phyloP scores from a whole-genome alignment of 768 basidiomycete species.

The Cyclocybe cylindracea region DNA sequence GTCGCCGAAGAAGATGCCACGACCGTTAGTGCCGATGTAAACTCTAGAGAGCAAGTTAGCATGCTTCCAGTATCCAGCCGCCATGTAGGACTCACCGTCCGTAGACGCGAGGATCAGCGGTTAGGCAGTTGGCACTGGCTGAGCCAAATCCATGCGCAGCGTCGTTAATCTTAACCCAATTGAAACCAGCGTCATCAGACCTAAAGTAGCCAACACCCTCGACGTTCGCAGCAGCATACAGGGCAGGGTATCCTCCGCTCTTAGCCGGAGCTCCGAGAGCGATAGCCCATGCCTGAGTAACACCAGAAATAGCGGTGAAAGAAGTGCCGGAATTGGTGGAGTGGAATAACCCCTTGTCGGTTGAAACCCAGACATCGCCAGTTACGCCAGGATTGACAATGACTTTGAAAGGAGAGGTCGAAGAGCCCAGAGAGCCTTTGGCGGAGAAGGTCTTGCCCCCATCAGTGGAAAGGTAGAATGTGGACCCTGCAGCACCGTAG shows the following conservation, averaged over 20 bases:
- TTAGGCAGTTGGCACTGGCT: conserved; percentile 43
- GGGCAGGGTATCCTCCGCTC: conserved; percentile 50
- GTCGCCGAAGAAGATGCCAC: conserved; percentile 58
- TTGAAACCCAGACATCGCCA: conserved; percentile 67
- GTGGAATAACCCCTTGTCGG: conserved; percentile 58
- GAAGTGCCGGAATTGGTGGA: conserved; percentile 51
- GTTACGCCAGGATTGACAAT: conserved; percentile 53
- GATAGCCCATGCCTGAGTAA: conserved; percentile 57
- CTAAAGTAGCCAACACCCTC: conserved; percentile 53
- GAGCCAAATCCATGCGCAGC: conserved; percentile 58
- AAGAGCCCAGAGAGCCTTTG: conserved; percentile 45
- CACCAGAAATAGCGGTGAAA: conserved; percentile 47
- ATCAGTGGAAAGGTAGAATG: conserved; percentile 63
- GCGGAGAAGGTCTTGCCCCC: conserved; percentile 52
- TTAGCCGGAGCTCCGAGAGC: conserved; percentile 54
- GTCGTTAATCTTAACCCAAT: conserved; percentile 63
- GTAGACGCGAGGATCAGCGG: conserved; percentile 55
- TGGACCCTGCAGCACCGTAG: conserved; percentile 56
- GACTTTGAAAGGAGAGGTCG: conserved; percentile 50
- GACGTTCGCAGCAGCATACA: conserved; percentile 57
- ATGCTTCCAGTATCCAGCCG: background rate
- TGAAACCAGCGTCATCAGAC: conserved; percentile 54
- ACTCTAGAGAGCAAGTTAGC: conserved; percentile 34
- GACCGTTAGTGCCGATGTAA: conserved; percentile 63
- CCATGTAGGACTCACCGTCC: conserved; percentile 42